Conservation (phyloP, 176 grass and related monocot species). For the Aegilops umbellulata region DNA sequence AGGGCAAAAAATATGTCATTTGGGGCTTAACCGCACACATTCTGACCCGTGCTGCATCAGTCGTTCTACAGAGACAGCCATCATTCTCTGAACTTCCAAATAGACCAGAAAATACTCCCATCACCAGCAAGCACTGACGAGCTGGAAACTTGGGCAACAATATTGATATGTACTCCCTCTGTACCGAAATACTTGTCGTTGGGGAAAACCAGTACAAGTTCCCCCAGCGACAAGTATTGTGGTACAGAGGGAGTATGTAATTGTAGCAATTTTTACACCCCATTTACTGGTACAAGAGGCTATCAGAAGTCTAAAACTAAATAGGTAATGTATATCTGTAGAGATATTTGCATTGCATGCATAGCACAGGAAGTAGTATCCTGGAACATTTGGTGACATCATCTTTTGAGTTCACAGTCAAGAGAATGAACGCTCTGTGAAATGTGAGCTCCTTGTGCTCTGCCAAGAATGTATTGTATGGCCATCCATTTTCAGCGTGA, state of each 20-base stretch:
- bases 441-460: background rate
- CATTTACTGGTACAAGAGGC: background rate
- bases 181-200: too few species aligned
- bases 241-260: background rate
- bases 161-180: background rate
- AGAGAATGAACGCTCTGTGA: background rate
- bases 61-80: constrained; percentile 63
- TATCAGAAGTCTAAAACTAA: background rate
- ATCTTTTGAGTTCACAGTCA: background rate
- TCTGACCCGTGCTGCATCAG: constrained; percentile 69
- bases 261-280: background rate
- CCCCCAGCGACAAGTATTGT: too few species aligned
- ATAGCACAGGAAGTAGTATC: background rate
- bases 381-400: background rate
- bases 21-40: constrained; percentile 93
- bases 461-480: background rate
- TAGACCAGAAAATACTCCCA: background rate
- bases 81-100: constrained; percentile 51
- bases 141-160: background rate
- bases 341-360: background rate
- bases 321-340: background rate
- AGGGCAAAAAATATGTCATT: constrained; percentile 62
- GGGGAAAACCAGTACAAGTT: too few species aligned
- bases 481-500: background rate
- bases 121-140: background rate